A percentile compares a stretch with the other conserved stretches of the same genome.
Conservation (phyloP, 805 yeast species). For the Barnettozyma siamensis region DNA sequence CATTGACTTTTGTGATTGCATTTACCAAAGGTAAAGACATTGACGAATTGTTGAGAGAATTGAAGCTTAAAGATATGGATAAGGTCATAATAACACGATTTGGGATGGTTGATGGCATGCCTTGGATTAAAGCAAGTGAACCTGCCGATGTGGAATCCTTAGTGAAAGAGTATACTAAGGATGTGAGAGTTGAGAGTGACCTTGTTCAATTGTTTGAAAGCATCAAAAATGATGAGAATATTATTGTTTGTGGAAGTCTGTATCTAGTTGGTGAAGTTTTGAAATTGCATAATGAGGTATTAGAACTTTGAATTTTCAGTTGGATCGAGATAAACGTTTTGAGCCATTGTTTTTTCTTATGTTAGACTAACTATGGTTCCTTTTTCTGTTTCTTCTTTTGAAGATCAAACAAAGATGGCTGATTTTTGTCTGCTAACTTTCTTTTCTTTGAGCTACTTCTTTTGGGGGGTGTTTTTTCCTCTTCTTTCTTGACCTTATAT, state of each 20-base stretch:
- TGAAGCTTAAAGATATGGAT: slow-evolving; percentile 44
- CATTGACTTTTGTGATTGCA: slow-evolving; percentile 55
- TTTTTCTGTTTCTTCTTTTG: not conserved
- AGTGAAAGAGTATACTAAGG: slow-evolving; percentile 23
- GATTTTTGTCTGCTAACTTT: not conserved
- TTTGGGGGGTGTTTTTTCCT: not conserved
- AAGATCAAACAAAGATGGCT: slow-evolving; percentile 1
- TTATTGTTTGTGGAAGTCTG: slow-evolving; percentile 66
- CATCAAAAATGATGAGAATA: slow-evolving; percentile 17
- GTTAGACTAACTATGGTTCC: not conserved
- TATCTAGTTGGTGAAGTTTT: slow-evolving; percentile 59
- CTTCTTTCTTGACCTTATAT: not conserved
- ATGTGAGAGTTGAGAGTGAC: slow-evolving; percentile 24
- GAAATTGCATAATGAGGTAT: slow-evolving; percentile 24
- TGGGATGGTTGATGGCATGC: slow-evolving; percentile 80
- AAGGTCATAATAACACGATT: slow-evolving; percentile 58
- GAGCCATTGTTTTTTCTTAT: not conserved
- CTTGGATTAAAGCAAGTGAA: slow-evolving; percentile 68
- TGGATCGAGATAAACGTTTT: not conserved
- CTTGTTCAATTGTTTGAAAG: slow-evolving; percentile 24
- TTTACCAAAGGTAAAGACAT: slow-evolving; percentile 70
- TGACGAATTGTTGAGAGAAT: slow-evolving; percentile 41
- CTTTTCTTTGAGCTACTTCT: not conserved
- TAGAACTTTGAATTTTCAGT: not conserved
- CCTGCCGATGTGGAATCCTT: slow-evolving; percentile 22